Base-by-base conservation (phyloP, 805 yeast species). In the Yamadazyma ubonensis region DNA sequence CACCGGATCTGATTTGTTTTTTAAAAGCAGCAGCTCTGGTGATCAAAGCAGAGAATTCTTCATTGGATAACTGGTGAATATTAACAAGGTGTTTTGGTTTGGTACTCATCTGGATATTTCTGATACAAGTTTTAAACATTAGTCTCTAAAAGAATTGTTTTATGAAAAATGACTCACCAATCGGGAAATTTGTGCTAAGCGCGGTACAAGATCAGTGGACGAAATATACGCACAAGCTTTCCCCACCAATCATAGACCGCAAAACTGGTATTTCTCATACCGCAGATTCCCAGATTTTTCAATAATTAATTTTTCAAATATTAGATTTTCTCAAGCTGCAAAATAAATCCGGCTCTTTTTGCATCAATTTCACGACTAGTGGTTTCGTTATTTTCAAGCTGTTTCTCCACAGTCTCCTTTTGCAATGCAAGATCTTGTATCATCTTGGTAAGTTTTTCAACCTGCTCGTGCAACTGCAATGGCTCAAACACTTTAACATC, bases 21-120 rank as follows among this genome's bases (percentile, higher is more conserved):
- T 93, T 91, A 65, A 76, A 86, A 41, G 70, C 50, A 36, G 74
- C 73, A 2, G 96, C 97, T 57, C 87, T 81, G 41, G 73, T 63
- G 5, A 93, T 90, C 38, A 93, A 72, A 6, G 78, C 66, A 22
- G 71, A 59, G 45, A 93, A 80, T 62, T 93, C 99, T 16, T 73
- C 64, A 38, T 82, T 75, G 6, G 86, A 59, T 42, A 93, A 73
- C 54, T 89, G 95, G 17, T 85, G 78, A 52, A 89, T 93, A 19
- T 87, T 84, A 16, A 86, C 75, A 56, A 93, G 71, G 60, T 91
- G 97, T 60, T 95, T 78, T 18, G 73, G 73, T 5, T 29, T 11
- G 44, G 38, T 29, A n/a, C 29, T 34, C 36, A 35, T 34, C 12
- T 38, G 34, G 16, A 41, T 6, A 19, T 34, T 26, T 36, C 41